These are phyloP conservation scores for Lentinus tigrinus DNA, from an alignment of 768 basidiomycete species.

Conservation along the genomic window DNA sequence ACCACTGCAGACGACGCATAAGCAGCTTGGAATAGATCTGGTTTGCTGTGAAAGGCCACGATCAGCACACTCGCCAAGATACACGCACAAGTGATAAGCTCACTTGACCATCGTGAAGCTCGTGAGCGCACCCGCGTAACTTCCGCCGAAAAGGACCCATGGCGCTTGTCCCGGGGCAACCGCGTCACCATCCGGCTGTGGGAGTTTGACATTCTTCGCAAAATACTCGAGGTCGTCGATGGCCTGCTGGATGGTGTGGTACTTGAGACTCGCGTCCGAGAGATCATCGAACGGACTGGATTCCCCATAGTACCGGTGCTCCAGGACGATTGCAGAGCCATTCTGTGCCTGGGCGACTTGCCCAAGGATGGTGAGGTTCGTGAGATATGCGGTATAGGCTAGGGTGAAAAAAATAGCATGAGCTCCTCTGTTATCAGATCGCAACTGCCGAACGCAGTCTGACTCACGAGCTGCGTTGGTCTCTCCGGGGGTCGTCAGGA, in stretches of 20 bases:
- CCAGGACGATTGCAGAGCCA: constrained; percentile 61
- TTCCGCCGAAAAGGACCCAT: constrained; percentile 44
- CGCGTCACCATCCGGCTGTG: constrained; percentile 63
- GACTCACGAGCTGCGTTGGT: constrained; percentile 45
- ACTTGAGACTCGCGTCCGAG: constrained; percentile 50
- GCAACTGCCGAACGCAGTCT: background rate
- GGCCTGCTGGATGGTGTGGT: constrained; percentile 72
- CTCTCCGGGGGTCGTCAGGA: constrained; percentile 70
- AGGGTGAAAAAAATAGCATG: too few species aligned
- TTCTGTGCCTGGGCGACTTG: constrained; percentile 64
- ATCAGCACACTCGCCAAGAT: background rate
- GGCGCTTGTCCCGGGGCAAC: constrained; percentile 52
- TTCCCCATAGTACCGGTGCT: constrained; percentile 75
- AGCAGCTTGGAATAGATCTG: constrained; percentile 57
- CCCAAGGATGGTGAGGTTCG: constrained; percentile 63
- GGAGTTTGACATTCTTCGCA: constrained; percentile 59
- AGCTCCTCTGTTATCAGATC: too few species aligned
- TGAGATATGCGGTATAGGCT: constrained; percentile 51
- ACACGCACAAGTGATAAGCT: constrained; percentile 14
- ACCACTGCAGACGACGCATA: constrained; percentile 69
- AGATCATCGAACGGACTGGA: constrained; percentile 70
- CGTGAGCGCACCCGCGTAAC: constrained; percentile 46
- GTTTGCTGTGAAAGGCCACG: constrained; percentile 41
- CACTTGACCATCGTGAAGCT: constrained; percentile 73
- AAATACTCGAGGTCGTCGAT: constrained; percentile 74